phyloP scores from a whole-genome alignment of 1,284 basidiomycete species.

The Phlebopus sp. region DNA sequence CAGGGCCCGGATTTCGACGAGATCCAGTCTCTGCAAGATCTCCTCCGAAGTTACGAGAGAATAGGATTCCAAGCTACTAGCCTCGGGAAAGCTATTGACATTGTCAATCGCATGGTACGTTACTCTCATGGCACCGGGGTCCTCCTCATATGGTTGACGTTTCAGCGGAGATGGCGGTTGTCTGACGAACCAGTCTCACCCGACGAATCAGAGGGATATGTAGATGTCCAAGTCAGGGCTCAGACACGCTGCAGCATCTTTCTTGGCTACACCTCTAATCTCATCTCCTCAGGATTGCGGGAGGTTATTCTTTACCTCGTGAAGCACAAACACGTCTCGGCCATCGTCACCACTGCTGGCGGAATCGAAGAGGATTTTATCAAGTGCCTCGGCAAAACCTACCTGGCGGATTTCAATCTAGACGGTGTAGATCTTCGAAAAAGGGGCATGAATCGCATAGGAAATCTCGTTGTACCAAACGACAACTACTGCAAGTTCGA shows the following conservation, averaged over 20 bases:
- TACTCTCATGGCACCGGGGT: slow-evolving; percentile 4
- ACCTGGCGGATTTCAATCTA: slow-evolving; percentile 90
- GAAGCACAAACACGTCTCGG: slow-evolving; percentile 88
- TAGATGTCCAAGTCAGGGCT: slow-evolving; percentile 57
- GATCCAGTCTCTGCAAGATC: slow-evolving; percentile 62
- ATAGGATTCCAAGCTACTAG: slow-evolving; percentile 98
- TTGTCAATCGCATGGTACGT: slow-evolving; percentile 86
- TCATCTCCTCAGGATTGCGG: slow-evolving; percentile 95
- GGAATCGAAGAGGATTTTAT: slow-evolving; percentile 99
- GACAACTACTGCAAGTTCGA: slow-evolving; percentile 99
- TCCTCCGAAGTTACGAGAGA: slow-evolving; percentile 80
- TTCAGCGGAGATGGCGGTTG: slow-evolving; percentile 76
- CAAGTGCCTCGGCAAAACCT: slow-evolving; percentile 96
- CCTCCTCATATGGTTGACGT: slow-evolving; percentile 5
- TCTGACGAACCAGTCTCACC: slow-evolving; percentile 73
- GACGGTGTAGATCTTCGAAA: slow-evolving; percentile 87
- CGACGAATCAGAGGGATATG: slow-evolving; percentile 67
- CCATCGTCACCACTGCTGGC: slow-evolving; percentile 95
- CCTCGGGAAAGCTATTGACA: slow-evolving; percentile 83
- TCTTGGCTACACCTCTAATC: slow-evolving; percentile 97
- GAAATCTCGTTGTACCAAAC: slow-evolving; percentile 97
- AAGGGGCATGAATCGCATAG: slow-evolving; percentile 94
- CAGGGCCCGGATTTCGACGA: slow-evolving; percentile 87
- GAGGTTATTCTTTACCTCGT: slow-evolving; percentile 93
- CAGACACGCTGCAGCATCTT: slow-evolving; percentile 84